These are phyloP conservation scores for Prunus yedoensis DNA, from an alignment of 331 rosid species.

Conservation along the genomic window DNA sequence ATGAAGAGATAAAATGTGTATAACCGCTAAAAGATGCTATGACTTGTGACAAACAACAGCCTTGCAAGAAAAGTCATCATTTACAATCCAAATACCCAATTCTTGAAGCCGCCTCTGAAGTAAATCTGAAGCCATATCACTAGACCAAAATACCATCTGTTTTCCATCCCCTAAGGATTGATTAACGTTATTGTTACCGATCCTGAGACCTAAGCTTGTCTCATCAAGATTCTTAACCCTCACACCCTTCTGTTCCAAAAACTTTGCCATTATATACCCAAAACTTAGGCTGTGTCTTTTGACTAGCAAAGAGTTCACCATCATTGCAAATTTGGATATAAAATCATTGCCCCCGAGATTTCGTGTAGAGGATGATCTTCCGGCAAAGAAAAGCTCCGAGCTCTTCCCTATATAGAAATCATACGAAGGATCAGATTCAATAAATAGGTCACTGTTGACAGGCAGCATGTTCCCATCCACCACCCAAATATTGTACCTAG, in stretches of 20 bases:
- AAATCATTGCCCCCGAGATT: slow-evolving; percentile 45
- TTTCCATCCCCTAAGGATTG: slow-evolving; percentile 42
- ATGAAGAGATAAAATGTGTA: background rate
- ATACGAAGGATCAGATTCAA: slow-evolving; percentile 22
- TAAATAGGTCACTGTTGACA: slow-evolving; percentile 34
- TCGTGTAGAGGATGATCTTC: slow-evolving; percentile 47
- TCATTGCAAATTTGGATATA: slow-evolving; percentile 32
- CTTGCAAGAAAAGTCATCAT: slow-evolving; percentile 67
- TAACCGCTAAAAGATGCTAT: slow-evolving; percentile 36
- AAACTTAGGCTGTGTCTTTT: slow-evolving; percentile 40
- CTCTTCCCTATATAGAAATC: slow-evolving; percentile 49
- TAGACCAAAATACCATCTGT: slow-evolving; percentile 60
- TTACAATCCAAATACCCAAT: slow-evolving; percentile 61
- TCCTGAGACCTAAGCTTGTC: slow-evolving; percentile 35
- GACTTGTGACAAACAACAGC: slow-evolving; percentile 69
- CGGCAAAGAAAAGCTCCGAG: slow-evolving; percentile 47
- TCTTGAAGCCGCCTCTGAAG: slow-evolving; percentile 58
- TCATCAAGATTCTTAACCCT: slow-evolving; percentile 44
- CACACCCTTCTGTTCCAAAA: slow-evolving; percentile 49
- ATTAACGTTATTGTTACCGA: slow-evolving; percentile 25
- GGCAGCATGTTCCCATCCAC: slow-evolving; percentile 62
- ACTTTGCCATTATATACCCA: slow-evolving; percentile 29
- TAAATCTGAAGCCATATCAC: slow-evolving; percentile 35
- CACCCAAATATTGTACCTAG: slow-evolving; percentile 49
- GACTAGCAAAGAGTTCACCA: slow-evolving; percentile 36